Percentiles rank a stretch among this genome's conserved stretches.
Evolutionary conservation across 129 eudicot species (phyloP).

Genomic region (Saussurea involucrata): DNA sequence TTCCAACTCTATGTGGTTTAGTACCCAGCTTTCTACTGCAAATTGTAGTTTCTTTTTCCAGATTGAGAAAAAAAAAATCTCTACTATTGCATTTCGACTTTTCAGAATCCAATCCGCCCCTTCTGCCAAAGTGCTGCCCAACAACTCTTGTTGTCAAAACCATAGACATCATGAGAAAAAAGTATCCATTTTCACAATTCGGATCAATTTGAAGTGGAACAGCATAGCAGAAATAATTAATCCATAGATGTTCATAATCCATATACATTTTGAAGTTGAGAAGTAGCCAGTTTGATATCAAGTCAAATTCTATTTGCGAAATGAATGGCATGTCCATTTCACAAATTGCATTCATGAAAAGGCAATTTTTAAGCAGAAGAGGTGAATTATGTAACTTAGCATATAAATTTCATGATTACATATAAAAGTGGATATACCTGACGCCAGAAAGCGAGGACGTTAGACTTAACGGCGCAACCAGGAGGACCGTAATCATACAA

Average conservation of each 20-base stretch:
- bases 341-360: not conserved
- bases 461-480: constrained; percentile 72
- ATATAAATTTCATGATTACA: not conserved
- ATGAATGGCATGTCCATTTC: not conserved
- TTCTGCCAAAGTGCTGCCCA: not conserved
- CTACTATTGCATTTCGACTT: not conserved
- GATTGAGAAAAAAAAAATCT: not conserved
- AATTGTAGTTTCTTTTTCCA: not conserved
- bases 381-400: not conserved
- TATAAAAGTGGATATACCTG: constrained; percentile 35
- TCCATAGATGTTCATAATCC: not conserved
- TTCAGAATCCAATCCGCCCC: not conserved
- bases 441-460: constrained; percentile 83
- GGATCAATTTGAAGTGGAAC: not conserved
- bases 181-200: not conserved
- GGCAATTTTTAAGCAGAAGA: not conserved
- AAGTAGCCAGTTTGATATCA: not conserved
- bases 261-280: not conserved
- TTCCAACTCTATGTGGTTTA: not conserved
- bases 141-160: not conserved
- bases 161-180: not conserved
- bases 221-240: not conserved
- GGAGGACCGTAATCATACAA: constrained; percentile 86
- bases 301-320: not conserved
- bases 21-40: not conserved